Conservation (phyloP, 2,329 filamentous ascomycete genomes). For the Fusarium palustre region DNA sequence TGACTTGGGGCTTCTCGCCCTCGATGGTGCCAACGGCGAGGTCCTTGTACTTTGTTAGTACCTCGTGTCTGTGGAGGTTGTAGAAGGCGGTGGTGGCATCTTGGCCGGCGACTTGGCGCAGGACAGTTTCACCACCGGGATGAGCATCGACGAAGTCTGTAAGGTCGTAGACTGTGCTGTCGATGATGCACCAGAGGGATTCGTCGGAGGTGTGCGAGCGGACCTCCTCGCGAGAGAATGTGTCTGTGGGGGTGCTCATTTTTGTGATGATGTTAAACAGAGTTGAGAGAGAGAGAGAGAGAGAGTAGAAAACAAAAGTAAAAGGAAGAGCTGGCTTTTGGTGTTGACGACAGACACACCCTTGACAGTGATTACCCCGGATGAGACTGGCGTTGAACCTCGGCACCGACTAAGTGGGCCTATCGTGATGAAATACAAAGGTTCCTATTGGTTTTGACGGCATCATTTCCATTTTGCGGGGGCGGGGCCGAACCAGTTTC, state of each 20-base stretch:
- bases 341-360: constrained; percentile 3
- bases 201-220: constrained; percentile 81
- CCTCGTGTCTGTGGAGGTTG: constrained; percentile 91
- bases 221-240: constrained; percentile 73
- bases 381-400: constrained; percentile 32
- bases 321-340: constrained; percentile 4
- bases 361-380: constrained; percentile 26
- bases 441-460: constrained; percentile 29
- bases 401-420: constrained; percentile 41
- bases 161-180: constrained; percentile 88
- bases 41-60: constrained; percentile 81
- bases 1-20: constrained; percentile 79
- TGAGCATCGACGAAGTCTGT: constrained; percentile 88
- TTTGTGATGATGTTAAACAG: not conserved
- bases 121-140: constrained; percentile 83
- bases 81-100: constrained; percentile 89
- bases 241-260: constrained; percentile 57
- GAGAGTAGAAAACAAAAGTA: not conserved
- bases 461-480: constrained; percentile 38
- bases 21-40: constrained; percentile 81
- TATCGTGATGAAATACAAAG: constrained; percentile 28
- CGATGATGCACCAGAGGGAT: constrained; percentile 85
- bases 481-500: constrained; percentile 33
- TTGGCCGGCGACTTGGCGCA: constrained; percentile 82
- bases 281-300: not conserved